Evolutionary conservation across 768 basidiomycete genomes (phyloP).

Genomic region (Tulasnella sp.): DNA sequence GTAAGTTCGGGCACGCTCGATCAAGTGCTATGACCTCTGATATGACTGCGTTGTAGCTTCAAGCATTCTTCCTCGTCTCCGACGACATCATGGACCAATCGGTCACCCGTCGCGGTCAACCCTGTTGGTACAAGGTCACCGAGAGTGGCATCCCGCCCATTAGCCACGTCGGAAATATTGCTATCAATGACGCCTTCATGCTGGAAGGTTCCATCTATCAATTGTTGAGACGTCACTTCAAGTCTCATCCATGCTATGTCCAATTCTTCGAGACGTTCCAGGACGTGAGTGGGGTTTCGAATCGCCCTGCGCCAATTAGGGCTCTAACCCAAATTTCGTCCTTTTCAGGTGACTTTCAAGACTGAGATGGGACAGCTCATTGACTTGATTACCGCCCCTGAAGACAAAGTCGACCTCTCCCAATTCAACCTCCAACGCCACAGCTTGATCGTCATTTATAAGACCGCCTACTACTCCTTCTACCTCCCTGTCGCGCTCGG

Average conservation of each 20-base stretch:
- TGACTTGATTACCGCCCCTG: constrained; percentile 92
- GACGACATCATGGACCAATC: constrained; percentile 98
- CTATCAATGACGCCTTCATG: constrained; percentile 97
- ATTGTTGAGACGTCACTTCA: constrained; percentile 84
- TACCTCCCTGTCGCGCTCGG: constrained; percentile 97
- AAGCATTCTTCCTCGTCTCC: constrained; percentile 95
- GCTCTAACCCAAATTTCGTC: background rate
- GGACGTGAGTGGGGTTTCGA: constrained; percentile 47
- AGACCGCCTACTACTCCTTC: constrained; percentile 97
- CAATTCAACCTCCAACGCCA: constrained; percentile 89
- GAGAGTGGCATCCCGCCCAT: constrained; percentile 29
- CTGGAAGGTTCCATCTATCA: constrained; percentile 91
- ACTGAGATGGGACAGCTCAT: constrained; percentile 97
- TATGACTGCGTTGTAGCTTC: constrained; percentile 54
- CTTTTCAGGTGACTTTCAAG: constrained; percentile 59
- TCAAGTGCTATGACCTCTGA: background rate
- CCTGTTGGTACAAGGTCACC: constrained; percentile 83
- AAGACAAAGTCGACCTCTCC: constrained; percentile 77
- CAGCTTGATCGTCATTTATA: constrained; percentile 89
- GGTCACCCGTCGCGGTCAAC: constrained; percentile 88
- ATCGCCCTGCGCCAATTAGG: background rate
- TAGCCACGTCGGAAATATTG: constrained; percentile 63
- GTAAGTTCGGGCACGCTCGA: constrained; percentile 48
- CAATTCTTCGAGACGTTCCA: constrained; percentile 90
- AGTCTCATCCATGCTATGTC: constrained; percentile 72